A percentile compares a stretch with the other conserved stretches of the same genome.
Conservation (phyloP, 305 asterid genomes). For the Fraxinus ornus region DNA sequence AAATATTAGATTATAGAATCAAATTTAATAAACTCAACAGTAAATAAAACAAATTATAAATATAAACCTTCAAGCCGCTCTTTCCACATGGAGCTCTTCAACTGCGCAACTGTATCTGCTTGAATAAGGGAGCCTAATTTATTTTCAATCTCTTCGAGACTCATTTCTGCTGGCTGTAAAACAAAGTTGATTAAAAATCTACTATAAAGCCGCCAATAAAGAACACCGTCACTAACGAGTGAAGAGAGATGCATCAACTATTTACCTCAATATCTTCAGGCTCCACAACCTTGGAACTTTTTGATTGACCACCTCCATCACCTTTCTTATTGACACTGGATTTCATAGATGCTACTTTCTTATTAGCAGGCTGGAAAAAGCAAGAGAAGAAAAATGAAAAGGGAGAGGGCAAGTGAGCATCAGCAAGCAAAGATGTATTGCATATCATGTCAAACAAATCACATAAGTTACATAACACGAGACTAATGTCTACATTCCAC, state of each 20-base stretch:
- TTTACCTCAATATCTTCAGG: conserved; percentile 88
- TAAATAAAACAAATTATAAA: conserved; percentile 4
- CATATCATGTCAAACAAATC: neutral
- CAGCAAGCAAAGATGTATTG: conserved; percentile 13
- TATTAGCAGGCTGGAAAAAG: conserved; percentile 63
- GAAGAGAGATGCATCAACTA: conserved; percentile 2
- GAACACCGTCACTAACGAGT: conserved; percentile 7
- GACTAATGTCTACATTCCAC: neutral
- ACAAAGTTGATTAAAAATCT: conserved; percentile 20
- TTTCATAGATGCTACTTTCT: conserved; percentile 68
- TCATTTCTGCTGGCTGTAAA: conserved; percentile 90
- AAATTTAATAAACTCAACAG: neutral
- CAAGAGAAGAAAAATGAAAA: conserved; percentile 12
- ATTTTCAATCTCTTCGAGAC: conserved; percentile 93
- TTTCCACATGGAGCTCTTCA: conserved; percentile 96
- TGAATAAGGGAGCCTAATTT: conserved; percentile 84
- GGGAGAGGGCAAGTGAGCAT: conserved; percentile 18
- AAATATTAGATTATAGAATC: neutral
- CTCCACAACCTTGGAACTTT: conserved; percentile 62
- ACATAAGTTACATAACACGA: neutral
- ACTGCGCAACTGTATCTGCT: conserved; percentile 70
- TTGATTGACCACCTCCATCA: conserved; percentile 68
- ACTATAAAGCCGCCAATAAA: neutral
- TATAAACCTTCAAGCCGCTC: conserved; percentile 95
- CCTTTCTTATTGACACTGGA: conserved; percentile 63